A percentile compares a stretch with the other conserved stretches of the same genome.
These are phyloP conservation scores for Patellaria atrata DNA, from an alignment of 495 filamentous ascomycete genomes.

Conservation along the genomic window DNA sequence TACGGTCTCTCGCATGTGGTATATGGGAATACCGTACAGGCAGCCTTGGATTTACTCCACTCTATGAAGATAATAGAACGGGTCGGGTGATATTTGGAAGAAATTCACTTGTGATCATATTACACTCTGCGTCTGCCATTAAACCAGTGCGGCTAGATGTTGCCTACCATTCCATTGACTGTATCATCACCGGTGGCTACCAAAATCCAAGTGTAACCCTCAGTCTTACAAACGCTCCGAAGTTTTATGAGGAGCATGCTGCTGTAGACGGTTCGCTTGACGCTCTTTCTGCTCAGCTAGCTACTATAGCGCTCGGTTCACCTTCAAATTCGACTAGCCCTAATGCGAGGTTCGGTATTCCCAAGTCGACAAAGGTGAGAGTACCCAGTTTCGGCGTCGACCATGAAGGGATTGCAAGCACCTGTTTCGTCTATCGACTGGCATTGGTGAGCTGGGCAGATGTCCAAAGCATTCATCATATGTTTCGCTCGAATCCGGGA, in stretches of 20 bases:
- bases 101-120: conserved; percentile 10
- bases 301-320: no score
- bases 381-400: not conserved
- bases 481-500: not conserved
- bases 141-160: conserved; percentile 10
- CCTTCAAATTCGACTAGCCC: no score
- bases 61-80: conserved; percentile 5
- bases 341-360: no score
- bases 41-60: conserved; percentile 10
- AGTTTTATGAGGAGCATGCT: conserved; percentile 9
- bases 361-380: not conserved
- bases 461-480: not conserved
- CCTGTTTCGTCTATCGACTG: conserved; percentile 2
- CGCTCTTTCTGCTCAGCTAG: no score
- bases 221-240: conserved; percentile 9
- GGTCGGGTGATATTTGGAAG: conserved; percentile 16
- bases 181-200: conserved; percentile 10
- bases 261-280: no score
- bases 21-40: no score
- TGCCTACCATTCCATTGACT: conserved; percentile 15
- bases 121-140: not conserved
- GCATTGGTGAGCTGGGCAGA: not conserved
- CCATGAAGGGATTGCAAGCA: not conserved
- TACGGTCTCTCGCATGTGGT: no score
- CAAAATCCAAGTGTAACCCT: conserved; percentile 13